Conservation (phyloP, 2,329 filamentous ascomycete species). For the Xylariaceae sp. region DNA sequence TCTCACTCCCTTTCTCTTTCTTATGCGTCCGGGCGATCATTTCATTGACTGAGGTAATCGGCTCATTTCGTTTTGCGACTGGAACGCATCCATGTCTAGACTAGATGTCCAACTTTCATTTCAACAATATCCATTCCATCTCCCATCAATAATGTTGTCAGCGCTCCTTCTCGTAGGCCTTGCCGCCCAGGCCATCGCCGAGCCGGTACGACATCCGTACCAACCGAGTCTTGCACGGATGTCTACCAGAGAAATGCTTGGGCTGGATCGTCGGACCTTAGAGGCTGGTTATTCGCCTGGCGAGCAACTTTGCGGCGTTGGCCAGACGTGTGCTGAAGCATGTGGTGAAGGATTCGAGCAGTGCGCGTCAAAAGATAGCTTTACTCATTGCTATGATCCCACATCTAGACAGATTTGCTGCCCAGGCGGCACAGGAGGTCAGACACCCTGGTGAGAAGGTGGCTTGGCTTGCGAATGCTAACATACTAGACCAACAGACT, state of each 20-base stretch:
- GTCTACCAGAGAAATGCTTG: slow-evolving; percentile 26
- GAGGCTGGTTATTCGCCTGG: slow-evolving; percentile 27
- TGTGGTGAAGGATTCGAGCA: slow-evolving; percentile 32
- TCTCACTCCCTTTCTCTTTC: no score
- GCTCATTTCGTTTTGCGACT: no score
- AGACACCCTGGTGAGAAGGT: slow-evolving; percentile 26
- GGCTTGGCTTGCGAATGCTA: slow-evolving; percentile 7
- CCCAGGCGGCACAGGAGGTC: slow-evolving; percentile 53
- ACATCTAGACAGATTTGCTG: slow-evolving; percentile 53
- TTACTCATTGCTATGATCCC: slow-evolving; percentile 57
- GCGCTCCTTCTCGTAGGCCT: slow-evolving; percentile 22
- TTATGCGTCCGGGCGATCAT: no score
- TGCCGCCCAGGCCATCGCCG: slow-evolving; percentile 22
- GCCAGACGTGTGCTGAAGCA: slow-evolving; percentile 31
- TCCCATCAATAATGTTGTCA: slow-evolving; percentile 16
- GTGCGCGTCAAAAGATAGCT: slow-evolving; percentile 36
- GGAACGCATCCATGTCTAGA: background rate
- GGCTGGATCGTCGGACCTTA: slow-evolving; percentile 19
- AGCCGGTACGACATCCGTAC: slow-evolving; percentile 24
- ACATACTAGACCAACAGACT: slow-evolving; percentile 44
- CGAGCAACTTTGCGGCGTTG: slow-evolving; percentile 27
- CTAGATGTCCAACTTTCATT: background rate
- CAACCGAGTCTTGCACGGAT: slow-evolving; percentile 24
- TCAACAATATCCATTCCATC: slow-evolving; percentile 21
- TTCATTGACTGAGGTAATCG: no score